Base-by-base conservation (phyloP, 495 filamentous ascomycete species). In the Neurospora tetrasperma region DNA sequence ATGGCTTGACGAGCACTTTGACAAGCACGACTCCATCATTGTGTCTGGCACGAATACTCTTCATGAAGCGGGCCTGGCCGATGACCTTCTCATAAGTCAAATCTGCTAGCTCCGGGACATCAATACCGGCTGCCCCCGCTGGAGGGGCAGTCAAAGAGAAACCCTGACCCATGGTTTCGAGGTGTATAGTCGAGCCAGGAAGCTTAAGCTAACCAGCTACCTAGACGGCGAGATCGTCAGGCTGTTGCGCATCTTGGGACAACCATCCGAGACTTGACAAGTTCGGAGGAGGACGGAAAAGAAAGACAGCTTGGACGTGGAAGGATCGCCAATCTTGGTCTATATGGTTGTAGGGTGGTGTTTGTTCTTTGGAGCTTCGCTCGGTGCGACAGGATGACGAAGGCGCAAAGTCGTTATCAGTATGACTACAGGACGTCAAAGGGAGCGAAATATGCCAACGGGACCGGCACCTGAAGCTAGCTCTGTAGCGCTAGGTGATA, bases 51-150 rank as follows among this genome's bases (percentile, higher is more conserved):
- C 94, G 89, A 74, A 98, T 94, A 75, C 91, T 95, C 82, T 98
- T 98, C 90, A 98, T 95, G 78, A 99, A 98, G 40, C 96, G 89
- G n/a, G 93, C 94, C 71, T 90, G 91, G 68, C 96, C 96, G 78
- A 98, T 90, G 18, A 94, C 92, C 82, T 91, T 94, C 81, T 99
- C 96, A 85, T 97, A 97, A 40, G 88, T 86, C 74, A 98, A 81
- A 78, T 98, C 94, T 48, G 90, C 87, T 46, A 98, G 88, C 85
- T 98, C 96, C 44, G 94, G 91, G 23, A 96, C 90, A 81, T 98
- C 96, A 81, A 98, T 97, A 74, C 92, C 92, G 69, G 94, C 94
- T 71, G 93, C 90, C 80, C 94, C 95, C 72, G 93, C 92, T 42
- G 94, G 94, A 73, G 96, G 90, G 73, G 94, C 92, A 38, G 93